Base-by-base conservation (phyloP, 768 basidiomycete genomes). In the Lentinula guzmanii region DNA sequence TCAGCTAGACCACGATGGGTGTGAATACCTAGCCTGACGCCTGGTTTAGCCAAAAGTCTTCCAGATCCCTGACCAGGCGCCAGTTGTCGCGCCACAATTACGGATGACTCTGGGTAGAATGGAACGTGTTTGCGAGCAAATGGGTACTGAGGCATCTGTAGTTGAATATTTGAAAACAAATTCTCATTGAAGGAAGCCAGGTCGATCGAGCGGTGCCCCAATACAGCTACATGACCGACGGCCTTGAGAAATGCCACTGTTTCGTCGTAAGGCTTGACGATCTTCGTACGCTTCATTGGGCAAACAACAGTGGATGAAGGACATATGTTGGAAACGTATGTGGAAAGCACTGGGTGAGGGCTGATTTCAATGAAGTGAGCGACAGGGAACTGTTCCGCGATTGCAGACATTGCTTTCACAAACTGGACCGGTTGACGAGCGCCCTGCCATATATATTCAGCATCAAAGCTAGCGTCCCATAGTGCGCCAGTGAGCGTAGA, bases 371-470 rank as follows among this genome's bases (percentile, higher is more conserved):
- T 61, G 61, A 76, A 76, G 13, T 67, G 68, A 15, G 73, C 64
- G 6, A 64, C 59, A 33, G 57, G 57, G n/a, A n/a, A 41, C 3
- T 64, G 62, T 13, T 61, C 34, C 2, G 68, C 52, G 10, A 78
- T 65, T 4, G 63, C 43, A 31, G 63, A 42, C n/a, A 79, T 67
- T 0, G 76, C 71, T 11, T 71, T 52, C 0, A 65, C 63, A 64
- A 82, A 82, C 7, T 63, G 65, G 2, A 81, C 80, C 4, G 76
- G 74, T 2, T 65, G 60, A 8, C 76, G 71, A 6, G 72, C 68
- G 61, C 74, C 76, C 46, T 68, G 41, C 80, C 80, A 81, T 50
- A 75, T 73, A 64, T 81, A 81, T 7, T 77, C 70, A 0, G 72
- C 65, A 7, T 68, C 68, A 61, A 75, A 77, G 37, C 37, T 39